Evolutionary conservation across 169 alveolate genomes (phyloP).

Genomic region (Cystoisospora suis): DNA sequence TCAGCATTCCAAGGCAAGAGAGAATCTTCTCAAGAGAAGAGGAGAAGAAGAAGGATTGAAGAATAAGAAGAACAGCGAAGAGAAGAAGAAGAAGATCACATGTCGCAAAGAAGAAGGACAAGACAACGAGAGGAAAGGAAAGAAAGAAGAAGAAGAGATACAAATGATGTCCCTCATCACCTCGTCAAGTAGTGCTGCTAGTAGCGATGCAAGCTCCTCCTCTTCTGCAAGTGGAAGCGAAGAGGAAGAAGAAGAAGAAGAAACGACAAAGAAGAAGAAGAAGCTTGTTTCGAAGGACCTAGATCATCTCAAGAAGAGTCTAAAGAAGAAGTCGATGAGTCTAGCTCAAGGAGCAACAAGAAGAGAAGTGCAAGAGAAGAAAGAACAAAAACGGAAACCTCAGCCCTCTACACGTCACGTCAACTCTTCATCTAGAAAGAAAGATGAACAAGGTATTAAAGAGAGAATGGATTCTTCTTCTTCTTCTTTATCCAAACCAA

Average conservation of each 20-base stretch:
- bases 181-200: not conserved
- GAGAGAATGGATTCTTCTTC: no score
- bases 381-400: not conserved
- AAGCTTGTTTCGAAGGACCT: no score
- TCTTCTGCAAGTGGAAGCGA: slow-evolving; percentile 12
- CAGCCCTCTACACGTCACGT: no score
- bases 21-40: not conserved
- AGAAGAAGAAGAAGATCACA: not conserved
- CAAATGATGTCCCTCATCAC: not conserved
- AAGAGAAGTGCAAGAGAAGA: not conserved
- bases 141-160: not conserved
- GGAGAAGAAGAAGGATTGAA: not conserved
- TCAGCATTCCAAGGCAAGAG: no score
- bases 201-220: not conserved
- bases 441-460: no score
- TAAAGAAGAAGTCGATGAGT: no score
- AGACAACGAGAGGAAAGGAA: not conserved
- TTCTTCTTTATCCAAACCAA: no score
- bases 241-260: no score
- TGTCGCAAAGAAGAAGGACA: not conserved
- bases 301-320: no score
- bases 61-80: not conserved
- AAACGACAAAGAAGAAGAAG: no score
- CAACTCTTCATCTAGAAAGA: no score
- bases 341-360: not conserved